Base-by-base conservation (phyloP, 2,329 filamentous ascomycete species). In the Colletotrichum kahawae region DNA sequence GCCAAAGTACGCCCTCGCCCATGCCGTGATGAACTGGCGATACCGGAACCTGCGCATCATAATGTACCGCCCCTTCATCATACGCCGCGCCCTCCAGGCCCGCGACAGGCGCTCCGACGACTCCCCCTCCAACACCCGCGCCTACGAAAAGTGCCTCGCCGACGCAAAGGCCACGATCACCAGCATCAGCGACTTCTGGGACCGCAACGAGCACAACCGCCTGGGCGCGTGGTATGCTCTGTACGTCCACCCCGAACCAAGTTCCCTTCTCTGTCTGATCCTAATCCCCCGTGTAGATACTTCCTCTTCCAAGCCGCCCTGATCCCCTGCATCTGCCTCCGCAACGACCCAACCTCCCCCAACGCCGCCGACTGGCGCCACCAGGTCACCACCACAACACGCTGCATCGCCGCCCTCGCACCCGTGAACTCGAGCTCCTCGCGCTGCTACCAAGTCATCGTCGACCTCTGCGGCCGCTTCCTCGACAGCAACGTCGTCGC, bases 241-340 rank as follows among this genome's bases (percentile, higher is more conserved):
- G 81, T 84, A 78, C 76, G 79, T 78, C 33, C 2, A 16, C 43
- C 9, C 27, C 27, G 6, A 2, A 10, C 16, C 6, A 1, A n/a
- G 14, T n/a, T 12, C 4, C 18, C 21, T 34, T 34, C 33, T 5
- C 14, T 31, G 16, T 51, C 10, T 16, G 14, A 57, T 21, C 21
- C 31, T 27, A 7, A 18, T 56, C 1, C 27, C 4, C 31, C 10
- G n/a, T 12, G 2, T 21, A 84, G 87, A 51, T 88, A 87, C 77
- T 88, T 88, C 71, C 81, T 88, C 7, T 89, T 89, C 69, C 87
- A 89, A 71, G 87, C 87, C 1, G 85, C 84, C 4, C 79, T 89
- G 18, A 88, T 89, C 12, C 88, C 87, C 1, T 85, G 84, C 60
- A 85, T 88, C 13, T 88, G 86, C 71, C 81, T 88, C 4, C 85